phyloP scores from a whole-genome alignment of 139 green algal genomes.

The Chlamydomonas sp. region DNA sequence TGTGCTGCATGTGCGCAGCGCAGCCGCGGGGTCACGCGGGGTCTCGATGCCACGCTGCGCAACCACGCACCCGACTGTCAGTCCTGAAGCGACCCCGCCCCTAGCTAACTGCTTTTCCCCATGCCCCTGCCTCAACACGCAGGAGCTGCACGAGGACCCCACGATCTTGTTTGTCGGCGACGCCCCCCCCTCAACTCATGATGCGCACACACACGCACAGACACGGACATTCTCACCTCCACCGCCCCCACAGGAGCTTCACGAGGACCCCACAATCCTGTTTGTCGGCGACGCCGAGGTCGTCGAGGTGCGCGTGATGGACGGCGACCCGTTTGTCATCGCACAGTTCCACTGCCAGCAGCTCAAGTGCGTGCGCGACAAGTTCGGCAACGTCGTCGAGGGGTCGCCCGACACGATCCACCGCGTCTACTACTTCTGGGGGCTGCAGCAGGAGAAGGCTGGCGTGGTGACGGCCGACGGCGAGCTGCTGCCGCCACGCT shows the following conservation, averaged over 20 bases:
- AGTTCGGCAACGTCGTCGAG: conserved; percentile 88
- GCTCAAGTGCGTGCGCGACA: conserved; percentile 82
- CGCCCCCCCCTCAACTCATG: no score
- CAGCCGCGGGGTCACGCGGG: no score
- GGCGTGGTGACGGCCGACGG: conserved; percentile 64
- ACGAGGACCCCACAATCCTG: conserved; percentile 82
- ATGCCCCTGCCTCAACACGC: no score
- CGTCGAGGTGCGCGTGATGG: conserved; percentile 55
- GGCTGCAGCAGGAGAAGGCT: conserved; percentile 59
- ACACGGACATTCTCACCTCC: no score
- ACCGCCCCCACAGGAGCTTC: conserved; percentile 7
- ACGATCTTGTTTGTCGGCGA: conserved; percentile 89
- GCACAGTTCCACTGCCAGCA: conserved; percentile 74
- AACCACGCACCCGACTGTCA: no score
- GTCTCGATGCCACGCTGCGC: no score
- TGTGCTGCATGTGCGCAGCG: no score
- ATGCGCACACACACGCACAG: no score
- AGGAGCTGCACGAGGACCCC: conserved; percentile 50
- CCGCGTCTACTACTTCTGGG: conserved; percentile 71
- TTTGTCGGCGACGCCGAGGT: conserved; percentile 84
- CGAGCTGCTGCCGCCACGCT: conserved; percentile 66
- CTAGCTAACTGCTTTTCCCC: no score
- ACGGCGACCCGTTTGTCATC: conserved; percentile 82
- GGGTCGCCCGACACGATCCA: conserved; percentile 71
- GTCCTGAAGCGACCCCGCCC: no score